Percentiles rank a stretch among this genome's conserved stretches.
Evolutionary conservation across 1,284 basidiomycete species (phyloP).

Genomic region (Leccinum cinnamomeum): DNA sequence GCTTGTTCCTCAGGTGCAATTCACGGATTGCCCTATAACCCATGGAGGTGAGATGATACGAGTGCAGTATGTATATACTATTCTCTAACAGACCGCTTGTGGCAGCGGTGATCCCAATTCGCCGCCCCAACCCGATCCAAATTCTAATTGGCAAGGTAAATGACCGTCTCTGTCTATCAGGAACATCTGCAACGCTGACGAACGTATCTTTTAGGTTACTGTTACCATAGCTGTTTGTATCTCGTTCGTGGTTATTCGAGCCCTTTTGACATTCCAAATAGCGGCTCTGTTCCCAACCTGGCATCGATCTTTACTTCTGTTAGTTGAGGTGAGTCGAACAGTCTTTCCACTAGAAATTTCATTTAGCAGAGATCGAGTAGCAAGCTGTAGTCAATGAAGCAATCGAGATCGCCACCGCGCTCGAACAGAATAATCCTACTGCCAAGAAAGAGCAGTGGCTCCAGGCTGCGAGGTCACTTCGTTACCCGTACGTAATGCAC

Average conservation of each 20-base stretch:
- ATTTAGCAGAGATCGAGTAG: constrained; percentile 1
- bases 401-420: constrained; percentile 10
- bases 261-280: constrained; percentile 7
- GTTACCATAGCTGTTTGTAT: constrained; percentile 18
- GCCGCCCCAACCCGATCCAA: too few relatives aligned
- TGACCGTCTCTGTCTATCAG: too few relatives aligned
- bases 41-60: too few relatives aligned
- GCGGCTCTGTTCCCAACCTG: constrained; percentile 22
- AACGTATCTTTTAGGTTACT: constrained; percentile 15
- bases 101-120: too few relatives aligned
- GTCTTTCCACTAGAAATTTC: too few relatives aligned
- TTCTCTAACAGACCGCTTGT: too few relatives aligned
- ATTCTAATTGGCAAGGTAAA: too few relatives aligned
- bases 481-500: constrained; percentile 15
- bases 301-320: constrained; percentile 16
- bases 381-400: constrained; percentile 21
- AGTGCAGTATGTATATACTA: too few relatives aligned
- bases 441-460: constrained; percentile 15
- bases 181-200: constrained; percentile 1
- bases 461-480: constrained; percentile 14
- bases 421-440: constrained; percentile 5
- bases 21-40: too few relatives aligned
- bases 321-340: constrained; percentile 12
- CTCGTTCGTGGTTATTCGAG: background rate
- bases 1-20: background rate